Evolutionary conservation across 352 stramenopile species (phyloP).

Genomic region (Globisporangium echinulatum): DNA sequence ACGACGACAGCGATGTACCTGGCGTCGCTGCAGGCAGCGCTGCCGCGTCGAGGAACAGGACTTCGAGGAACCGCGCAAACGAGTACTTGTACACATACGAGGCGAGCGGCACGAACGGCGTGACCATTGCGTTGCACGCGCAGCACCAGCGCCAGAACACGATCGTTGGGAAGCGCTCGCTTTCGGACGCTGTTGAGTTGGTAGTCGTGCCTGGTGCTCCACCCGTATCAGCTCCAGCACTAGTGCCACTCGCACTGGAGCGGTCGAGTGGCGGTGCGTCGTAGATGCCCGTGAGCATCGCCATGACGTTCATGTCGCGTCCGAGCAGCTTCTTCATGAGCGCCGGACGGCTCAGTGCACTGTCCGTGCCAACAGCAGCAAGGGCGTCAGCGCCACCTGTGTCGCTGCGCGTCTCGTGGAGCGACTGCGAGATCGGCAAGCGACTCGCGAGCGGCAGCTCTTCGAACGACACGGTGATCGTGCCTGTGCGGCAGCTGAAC

Average conservation of each 20-base stretch:
- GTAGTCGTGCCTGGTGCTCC: no score
- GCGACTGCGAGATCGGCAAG: slow-evolving; percentile 25
- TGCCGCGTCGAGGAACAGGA: slow-evolving; percentile 89
- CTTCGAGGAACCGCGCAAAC: slow-evolving; percentile 97
- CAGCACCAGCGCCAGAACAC: slow-evolving; percentile 97
- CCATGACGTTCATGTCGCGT: slow-evolving; percentile 38
- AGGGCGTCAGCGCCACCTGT: slow-evolving; percentile 12
- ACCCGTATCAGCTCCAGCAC: slow-evolving; percentile 6
- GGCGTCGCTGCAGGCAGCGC: slow-evolving; percentile 36
- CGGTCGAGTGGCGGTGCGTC: slow-evolving; percentile 17
- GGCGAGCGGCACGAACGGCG: slow-evolving; percentile 82
- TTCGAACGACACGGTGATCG: slow-evolving; percentile 78
- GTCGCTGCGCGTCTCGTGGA: slow-evolving; percentile 28
- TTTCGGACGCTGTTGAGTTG: slow-evolving; percentile 8
- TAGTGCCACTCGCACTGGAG: background rate
- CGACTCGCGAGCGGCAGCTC: slow-evolving; percentile 62
- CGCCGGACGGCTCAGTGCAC: slow-evolving; percentile 14
- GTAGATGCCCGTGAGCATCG: slow-evolving; percentile 30
- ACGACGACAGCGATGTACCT: slow-evolving; percentile 4
- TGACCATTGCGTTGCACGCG: slow-evolving; percentile 91
- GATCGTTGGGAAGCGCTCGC: slow-evolving; percentile 56
- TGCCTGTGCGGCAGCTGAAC: slow-evolving; percentile 67
- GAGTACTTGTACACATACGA: slow-evolving; percentile 96
- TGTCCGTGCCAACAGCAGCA: background rate
- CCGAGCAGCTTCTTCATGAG: slow-evolving; percentile 20